Evolutionary conservation across 192 early-diverging fungal genomes (phyloP).

Genomic region (Backusella luteola): DNA sequence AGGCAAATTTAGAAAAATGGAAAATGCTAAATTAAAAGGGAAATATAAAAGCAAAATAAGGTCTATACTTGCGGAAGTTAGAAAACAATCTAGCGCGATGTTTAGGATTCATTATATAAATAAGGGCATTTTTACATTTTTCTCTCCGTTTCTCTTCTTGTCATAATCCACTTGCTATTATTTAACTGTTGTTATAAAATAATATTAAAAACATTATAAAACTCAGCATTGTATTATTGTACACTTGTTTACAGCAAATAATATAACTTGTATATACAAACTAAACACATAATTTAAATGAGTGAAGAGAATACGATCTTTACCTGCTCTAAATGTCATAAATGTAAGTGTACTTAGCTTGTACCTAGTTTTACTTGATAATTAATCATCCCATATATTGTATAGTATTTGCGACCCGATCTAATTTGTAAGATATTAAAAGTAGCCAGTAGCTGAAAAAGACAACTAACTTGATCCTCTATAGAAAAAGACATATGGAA

Average conservation of each 20-base stretch:
- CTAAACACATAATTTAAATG: neutral
- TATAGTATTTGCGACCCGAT: constrained; percentile 29
- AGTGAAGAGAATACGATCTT: neutral
- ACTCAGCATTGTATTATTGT: neutral
- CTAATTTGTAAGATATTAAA: constrained; percentile 22
- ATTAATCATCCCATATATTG: neutral
- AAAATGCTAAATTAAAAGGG: neutral
- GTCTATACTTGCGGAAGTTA: neutral
- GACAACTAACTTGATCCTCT: neutral
- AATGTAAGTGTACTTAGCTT: constrained; percentile 10
- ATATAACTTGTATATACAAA: neutral
- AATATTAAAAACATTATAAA: neutral
- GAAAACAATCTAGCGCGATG: neutral
- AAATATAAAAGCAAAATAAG: neutral
- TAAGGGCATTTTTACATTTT: neutral
- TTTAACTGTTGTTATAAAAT: neutral
- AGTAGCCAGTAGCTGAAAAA: neutral
- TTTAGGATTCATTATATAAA: neutral
- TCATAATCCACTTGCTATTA: neutral
- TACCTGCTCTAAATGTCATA: constrained; percentile 21
- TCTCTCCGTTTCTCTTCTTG: neutral
- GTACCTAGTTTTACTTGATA: neutral
- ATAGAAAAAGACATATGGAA: constrained; percentile 42
- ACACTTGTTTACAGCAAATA: neutral
- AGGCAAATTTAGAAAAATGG: neutral